phyloP scores from a whole-genome alignment of 2,329 filamentous ascomycete genomes.

The Aquanectria penicillioides region DNA sequence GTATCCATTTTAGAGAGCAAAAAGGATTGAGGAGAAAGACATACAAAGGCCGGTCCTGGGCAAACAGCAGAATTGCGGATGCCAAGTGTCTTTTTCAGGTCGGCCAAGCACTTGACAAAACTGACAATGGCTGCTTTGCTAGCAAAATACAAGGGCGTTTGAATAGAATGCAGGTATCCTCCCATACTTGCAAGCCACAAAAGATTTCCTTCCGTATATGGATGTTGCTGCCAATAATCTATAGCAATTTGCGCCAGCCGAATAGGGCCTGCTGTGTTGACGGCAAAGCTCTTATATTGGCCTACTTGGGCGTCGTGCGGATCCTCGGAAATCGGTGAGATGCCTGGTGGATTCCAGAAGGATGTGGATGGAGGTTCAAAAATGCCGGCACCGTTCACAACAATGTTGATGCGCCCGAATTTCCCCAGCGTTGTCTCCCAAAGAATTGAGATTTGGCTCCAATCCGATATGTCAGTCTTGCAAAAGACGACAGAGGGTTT shows the following conservation, averaged over 20 bases:
- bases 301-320: constrained; percentile 28
- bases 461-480: constrained; percentile 40
- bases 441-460: constrained; percentile 36
- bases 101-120: constrained; percentile 27
- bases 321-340: constrained; percentile 33
- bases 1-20: neutral
- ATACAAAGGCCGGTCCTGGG: neutral
- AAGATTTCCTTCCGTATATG: constrained; percentile 29
- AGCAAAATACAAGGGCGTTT: constrained; percentile 44
- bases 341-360: constrained; percentile 43
- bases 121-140: constrained; percentile 42
- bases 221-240: constrained; percentile 43
- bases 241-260: constrained; percentile 41
- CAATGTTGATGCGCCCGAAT: constrained; percentile 67
- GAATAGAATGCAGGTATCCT: constrained; percentile 42
- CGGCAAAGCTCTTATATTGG: constrained; percentile 36
- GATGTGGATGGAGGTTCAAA: constrained; percentile 41
- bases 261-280: constrained; percentile 43
- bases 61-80: constrained; percentile 29
- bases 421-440: constrained; percentile 50
- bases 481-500: constrained; percentile 29
- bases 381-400: constrained; percentile 71
- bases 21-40: neutral
- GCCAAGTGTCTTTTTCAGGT: constrained; percentile 17
- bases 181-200: constrained; percentile 42